A percentile compares a stretch with the other conserved stretches of the same genome.
These are phyloP conservation scores for Wickerhamomyces rabaulensis DNA, from an alignment of 805 yeast species.

Conservation along the genomic window DNA sequence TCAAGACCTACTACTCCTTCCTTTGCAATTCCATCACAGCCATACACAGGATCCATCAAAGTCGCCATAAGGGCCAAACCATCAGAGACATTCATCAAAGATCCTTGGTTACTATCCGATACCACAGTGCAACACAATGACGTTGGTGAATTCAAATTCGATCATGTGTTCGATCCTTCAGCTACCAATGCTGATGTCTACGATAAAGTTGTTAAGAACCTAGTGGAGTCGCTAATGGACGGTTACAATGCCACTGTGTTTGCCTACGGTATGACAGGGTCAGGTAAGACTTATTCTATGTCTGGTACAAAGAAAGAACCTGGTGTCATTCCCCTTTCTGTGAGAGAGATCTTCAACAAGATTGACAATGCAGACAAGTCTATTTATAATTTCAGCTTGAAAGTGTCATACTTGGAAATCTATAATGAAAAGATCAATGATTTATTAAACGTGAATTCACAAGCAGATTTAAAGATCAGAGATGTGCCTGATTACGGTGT, in stretches of 20 bases:
- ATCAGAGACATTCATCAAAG: constrained; percentile 24
- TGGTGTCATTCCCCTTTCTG: constrained; percentile 81
- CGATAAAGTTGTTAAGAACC: constrained; percentile 44
- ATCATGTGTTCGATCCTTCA: constrained; percentile 65
- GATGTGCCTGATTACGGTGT: constrained; percentile 75
- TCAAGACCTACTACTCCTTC: constrained; percentile 24
- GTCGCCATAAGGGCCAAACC: constrained; percentile 83
- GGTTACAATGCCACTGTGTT: constrained; percentile 88
- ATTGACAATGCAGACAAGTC: constrained; percentile 19
- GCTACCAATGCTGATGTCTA: constrained; percentile 59
- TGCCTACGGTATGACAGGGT: constrained; percentile 96
- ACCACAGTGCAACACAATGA: constrained; percentile 45
- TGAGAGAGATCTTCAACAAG: constrained; percentile 54
- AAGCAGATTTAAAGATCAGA: constrained; percentile 61
- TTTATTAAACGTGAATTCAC: constrained; percentile 39
- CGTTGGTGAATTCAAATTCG: constrained; percentile 67
- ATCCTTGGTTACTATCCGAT: constrained; percentile 27
- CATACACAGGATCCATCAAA: constrained; percentile 51
- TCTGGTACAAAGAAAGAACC: constrained; percentile 49
- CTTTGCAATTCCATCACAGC: constrained; percentile 29
- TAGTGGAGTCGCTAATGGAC: constrained; percentile 50
- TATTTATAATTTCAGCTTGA: constrained; percentile 37
- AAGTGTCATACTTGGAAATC: constrained; percentile 78
- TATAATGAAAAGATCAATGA: constrained; percentile 91
- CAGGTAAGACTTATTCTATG: constrained; percentile 96